These are phyloP conservation scores for Penicillium flavigenum DNA, from an alignment of 495 filamentous ascomycete genomes.

Conservation along the genomic window DNA sequence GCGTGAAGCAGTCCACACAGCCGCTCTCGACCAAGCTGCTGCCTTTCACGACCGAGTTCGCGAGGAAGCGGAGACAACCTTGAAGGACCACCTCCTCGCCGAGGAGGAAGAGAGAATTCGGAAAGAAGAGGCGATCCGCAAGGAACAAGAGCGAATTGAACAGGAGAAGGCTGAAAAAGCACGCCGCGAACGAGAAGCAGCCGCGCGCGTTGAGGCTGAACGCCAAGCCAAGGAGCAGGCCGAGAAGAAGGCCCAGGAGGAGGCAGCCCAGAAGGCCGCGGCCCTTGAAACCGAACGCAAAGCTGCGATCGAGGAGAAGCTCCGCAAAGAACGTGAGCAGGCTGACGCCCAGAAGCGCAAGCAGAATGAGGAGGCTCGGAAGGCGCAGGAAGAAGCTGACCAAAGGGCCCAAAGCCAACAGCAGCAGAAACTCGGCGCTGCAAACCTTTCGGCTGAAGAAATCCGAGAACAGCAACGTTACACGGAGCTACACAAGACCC, in stretches of 20 bases:
- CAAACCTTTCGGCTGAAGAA: constrained; percentile 30
- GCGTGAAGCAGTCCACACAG: constrained; percentile 50
- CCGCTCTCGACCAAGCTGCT: constrained; percentile 61
- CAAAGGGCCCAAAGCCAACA: constrained; percentile 31
- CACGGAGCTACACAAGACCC: constrained; percentile 63
- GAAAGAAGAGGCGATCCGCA: constrained; percentile 37
- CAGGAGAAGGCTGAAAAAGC: constrained; percentile 39
- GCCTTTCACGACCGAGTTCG: constrained; percentile 63
- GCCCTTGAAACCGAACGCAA: constrained; percentile 44
- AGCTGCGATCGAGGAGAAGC: constrained; percentile 49
- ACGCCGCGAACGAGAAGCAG: constrained; percentile 36
- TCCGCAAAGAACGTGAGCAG: constrained; percentile 55
- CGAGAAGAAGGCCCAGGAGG: constrained; percentile 43
- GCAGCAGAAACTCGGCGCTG: constrained; percentile 32
- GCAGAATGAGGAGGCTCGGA: constrained; percentile 36
- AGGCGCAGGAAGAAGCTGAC: constrained; percentile 36
- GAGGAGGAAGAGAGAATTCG: constrained; percentile 39
- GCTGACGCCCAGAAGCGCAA: constrained; percentile 44
- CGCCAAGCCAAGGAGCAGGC: constrained; percentile 40
- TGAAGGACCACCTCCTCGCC: constrained; percentile 36
- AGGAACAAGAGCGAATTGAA: constrained; percentile 39
- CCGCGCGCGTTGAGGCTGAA: constrained; percentile 46
- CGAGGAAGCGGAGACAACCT: constrained; percentile 52
- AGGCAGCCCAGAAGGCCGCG: constrained; percentile 25
- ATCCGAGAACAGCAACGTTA: constrained; percentile 58